These are phyloP conservation scores for Aaosphaeria pasadenensis DNA, from an alignment of 2,329 filamentous ascomycete species.

Conservation along the genomic window DNA sequence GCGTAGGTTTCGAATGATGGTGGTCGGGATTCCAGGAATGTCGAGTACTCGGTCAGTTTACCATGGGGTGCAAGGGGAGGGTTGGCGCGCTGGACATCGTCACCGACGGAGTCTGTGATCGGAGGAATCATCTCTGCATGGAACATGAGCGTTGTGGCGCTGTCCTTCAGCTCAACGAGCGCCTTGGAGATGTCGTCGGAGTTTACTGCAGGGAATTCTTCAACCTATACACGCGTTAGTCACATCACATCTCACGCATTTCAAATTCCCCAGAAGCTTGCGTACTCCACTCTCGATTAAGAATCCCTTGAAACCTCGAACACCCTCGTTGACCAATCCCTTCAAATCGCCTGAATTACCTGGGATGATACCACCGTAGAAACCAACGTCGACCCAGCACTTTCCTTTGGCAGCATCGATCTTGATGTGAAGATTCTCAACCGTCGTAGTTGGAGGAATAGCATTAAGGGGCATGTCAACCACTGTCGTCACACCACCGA, in stretches of 20 bases:
- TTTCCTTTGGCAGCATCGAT: constrained; percentile 77
- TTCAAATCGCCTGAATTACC: constrained; percentile 78
- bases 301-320: constrained; percentile 96
- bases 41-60: constrained; percentile 74
- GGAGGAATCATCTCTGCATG: constrained; percentile 98
- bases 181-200: constrained; percentile 73
- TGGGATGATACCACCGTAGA: constrained; percentile 92
- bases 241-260: constrained; percentile 5
- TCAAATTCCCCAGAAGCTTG: not conserved
- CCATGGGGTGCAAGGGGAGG: constrained; percentile 70
- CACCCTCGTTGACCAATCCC: constrained; percentile 77
- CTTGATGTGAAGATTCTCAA: constrained; percentile 80
- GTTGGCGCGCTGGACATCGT: constrained; percentile 67
- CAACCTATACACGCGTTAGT: constrained; percentile 58
- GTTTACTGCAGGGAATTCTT: constrained; percentile 93
- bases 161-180: constrained; percentile 75
- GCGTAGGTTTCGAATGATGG: constrained; percentile 89
- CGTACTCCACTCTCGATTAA: constrained; percentile 92
- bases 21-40: constrained; percentile 88
- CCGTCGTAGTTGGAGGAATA: constrained; percentile 91
- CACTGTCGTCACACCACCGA: constrained; percentile 93
- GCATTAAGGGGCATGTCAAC: constrained; percentile 98
- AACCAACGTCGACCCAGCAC: constrained; percentile 98
- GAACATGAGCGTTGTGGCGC: constrained; percentile 94
- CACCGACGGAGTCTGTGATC: constrained; percentile 73